Conservation (phyloP, 805 yeast species). For the Wickerhamiella qilinensis region DNA sequence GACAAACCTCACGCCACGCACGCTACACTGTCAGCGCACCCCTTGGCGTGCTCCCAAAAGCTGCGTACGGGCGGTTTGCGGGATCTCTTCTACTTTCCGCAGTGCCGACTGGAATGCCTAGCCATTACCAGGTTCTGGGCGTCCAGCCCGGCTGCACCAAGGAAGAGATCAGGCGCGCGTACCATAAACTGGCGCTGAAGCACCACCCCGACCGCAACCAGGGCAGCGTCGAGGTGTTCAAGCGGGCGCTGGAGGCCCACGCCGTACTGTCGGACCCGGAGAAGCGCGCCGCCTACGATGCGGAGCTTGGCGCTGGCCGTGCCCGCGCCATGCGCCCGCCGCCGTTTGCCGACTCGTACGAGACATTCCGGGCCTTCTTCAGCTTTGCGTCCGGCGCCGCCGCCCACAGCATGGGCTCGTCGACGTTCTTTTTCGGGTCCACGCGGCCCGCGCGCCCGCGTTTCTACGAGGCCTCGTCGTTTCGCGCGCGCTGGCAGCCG, state of each 20-base stretch:
- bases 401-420: no score
- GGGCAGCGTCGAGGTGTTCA: conserved; percentile 21
- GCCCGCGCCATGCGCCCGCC: no score
- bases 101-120: no score
- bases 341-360: background rate
- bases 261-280: conserved; percentile 18
- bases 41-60: no score
- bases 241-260: conserved; percentile 22
- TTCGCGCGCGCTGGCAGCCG: no score
- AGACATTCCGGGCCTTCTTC: no score
- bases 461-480: background rate
- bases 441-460: background rate
- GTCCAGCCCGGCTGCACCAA: conserved; percentile 12
- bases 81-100: no score
- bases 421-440: no score
- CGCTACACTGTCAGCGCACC: no score
- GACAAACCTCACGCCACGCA: no score
- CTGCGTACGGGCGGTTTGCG: no score
- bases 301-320: conserved; percentile 16
- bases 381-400: no score
- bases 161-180: conserved; percentile 25
- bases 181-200: conserved; percentile 19
- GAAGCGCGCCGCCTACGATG: conserved; percentile 21
- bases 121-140: conserved; percentile 22
- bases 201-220: conserved; percentile 32